Evolutionary conservation across 2,329 filamentous ascomycete genomes (phyloP), one percentile per base, ranked within the genome.

Genomic region (Penicillium freii): DNA sequence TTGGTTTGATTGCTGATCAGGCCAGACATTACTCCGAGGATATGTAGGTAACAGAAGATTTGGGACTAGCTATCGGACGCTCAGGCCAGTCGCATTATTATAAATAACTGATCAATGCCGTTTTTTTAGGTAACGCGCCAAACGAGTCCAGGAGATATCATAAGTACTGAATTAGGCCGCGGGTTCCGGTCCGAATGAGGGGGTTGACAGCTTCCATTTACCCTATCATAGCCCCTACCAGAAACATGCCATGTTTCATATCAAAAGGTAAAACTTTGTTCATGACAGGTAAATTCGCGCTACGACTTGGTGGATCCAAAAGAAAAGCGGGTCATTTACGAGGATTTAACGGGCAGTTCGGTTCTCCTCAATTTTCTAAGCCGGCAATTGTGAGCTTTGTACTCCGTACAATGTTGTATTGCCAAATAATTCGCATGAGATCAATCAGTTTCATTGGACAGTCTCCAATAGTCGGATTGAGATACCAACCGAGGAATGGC

Each of bases 1-100:
- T 47, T 31, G 5, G 45, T 52, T 46, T 45, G 39, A 21, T 51
- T 46, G 54, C 15, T 56, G 54, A 52, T 56, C 48, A 21, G 21
- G 17, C 46, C 38, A 8, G 45, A 36, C 27, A 46, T 53, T 53
- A 29, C 49, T 49, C 40, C 48, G 39, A 54, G 7, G 17, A 34
- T 25, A 29, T 34, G 27, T 17, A n/a, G 21, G 31, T 17, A n/a
- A 19, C 15, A 25, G 21, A 23, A 13, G 23, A 39, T 8, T 29
- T 33, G 6, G 4, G n/a, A 21, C 19, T 29, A 34, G 29, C 29
- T 6, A 31, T 5, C 39, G 17, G 34, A 27, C 25, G 33, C 15
- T 38, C 5, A 40, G 25, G 23, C 46, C 17, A 49, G 33, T 38
- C 4, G 10, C 10, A 25, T 25, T 25, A 13, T 31, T 21, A 51